phyloP scores from a whole-genome alignment of 2,329 filamentous ascomycete species.

The Aspergillus versicolor region DNA sequence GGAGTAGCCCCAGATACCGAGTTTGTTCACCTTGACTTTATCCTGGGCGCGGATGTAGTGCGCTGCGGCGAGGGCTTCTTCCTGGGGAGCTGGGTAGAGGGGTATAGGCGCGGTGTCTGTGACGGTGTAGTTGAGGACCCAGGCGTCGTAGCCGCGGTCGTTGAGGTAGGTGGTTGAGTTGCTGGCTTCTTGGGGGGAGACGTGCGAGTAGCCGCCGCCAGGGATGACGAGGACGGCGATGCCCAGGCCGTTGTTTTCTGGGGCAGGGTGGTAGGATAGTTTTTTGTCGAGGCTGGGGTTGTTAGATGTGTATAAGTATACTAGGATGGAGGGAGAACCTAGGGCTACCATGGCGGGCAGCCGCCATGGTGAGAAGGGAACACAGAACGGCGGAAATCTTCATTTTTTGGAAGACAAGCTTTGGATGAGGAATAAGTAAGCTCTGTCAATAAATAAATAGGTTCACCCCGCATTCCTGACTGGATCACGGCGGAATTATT shows the following conservation, averaged over 20 bases:
- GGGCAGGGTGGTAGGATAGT: constrained; percentile 2
- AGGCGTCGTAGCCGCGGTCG: constrained; percentile 2
- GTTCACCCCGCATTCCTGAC: neutral
- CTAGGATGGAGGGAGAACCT: neutral
- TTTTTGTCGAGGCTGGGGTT: neutral
- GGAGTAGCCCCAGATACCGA: constrained; percentile 5
- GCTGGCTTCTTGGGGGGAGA: neutral
- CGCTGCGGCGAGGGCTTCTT: neutral
- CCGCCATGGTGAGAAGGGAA: too few relatives aligned
- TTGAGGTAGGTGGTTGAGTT: constrained; percentile 3
- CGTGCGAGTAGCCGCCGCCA: constrained; percentile 2
- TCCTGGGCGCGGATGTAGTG: neutral
- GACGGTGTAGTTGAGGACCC: neutral
- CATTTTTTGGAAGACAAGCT: too few relatives aligned
- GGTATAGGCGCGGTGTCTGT: neutral
- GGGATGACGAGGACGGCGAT: constrained; percentile 3
- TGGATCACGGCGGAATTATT: neutral
- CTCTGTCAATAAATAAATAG: neutral
- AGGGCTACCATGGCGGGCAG: neutral
- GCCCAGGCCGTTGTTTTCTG: neutral
- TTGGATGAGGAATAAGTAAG: neutral
- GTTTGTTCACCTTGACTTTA: neutral
- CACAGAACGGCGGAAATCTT: too few relatives aligned
- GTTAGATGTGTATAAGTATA: neutral
- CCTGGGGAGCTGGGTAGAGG: neutral